Evolutionary conservation across 345 rosid species (phyloP).

Genomic region (Limnanthes douglasii): DNA sequence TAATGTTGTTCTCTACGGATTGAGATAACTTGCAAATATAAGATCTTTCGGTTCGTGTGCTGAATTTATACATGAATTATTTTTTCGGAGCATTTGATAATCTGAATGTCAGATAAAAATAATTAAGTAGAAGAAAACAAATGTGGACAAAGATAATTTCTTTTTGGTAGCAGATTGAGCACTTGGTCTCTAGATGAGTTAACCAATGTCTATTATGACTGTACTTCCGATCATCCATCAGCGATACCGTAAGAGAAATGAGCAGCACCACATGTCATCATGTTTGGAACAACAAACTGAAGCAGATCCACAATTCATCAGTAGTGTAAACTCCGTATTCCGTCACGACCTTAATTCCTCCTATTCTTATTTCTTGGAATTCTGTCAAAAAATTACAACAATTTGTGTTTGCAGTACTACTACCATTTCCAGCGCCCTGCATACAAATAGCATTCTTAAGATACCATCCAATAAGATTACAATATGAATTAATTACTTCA

Average conservation of each 20-base stretch:
- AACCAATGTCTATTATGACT: conserved; percentile 81
- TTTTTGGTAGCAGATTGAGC: background rate
- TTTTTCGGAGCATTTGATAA: conserved; percentile 84
- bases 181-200: conserved; percentile 87
- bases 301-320: conserved; percentile 57
- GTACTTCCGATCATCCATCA: conserved; percentile 76
- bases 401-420: conserved; percentile 43
- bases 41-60: conserved; percentile 89
- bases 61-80: conserved; percentile 75
- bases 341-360: conserved; percentile 67
- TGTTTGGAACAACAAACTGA: conserved; percentile 76
- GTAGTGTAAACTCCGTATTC: conserved; percentile 76
- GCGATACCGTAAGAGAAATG: conserved; percentile 95
- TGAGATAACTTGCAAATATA: conserved; percentile 61
- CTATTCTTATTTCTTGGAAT: conserved; percentile 83
- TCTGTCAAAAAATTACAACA: conserved; percentile 88
- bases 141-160: background rate
- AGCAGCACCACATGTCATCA: conserved; percentile 77
- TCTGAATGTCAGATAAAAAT: conserved; percentile 28
- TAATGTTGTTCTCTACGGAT: conserved; percentile 64
- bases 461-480: background rate
- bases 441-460: background rate
- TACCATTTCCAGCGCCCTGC: conserved; percentile 80
- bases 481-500: conserved; percentile 5
- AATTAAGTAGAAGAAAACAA: conserved; percentile 2